phyloP scores from a whole-genome alignment of 192 early-diverging fungal species.

The Rhizoclosmatium globosum region DNA sequence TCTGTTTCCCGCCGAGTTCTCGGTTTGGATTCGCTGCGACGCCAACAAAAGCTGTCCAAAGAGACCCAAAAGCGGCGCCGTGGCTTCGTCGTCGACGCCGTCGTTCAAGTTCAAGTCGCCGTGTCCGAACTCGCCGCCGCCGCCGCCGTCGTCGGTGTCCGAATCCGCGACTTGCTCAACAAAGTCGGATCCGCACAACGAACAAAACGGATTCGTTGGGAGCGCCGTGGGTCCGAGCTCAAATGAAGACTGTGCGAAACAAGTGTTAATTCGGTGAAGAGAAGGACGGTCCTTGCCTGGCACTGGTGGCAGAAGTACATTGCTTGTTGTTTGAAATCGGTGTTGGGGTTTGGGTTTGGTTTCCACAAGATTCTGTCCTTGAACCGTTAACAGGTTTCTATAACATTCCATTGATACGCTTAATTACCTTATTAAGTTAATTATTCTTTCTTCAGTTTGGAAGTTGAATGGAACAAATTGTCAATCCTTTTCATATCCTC shows the following conservation, averaged over 20 bases:
- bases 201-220: background rate
- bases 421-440: no score
- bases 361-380: no score
- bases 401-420: no score
- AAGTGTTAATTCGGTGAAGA: background rate
- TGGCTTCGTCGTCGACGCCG: background rate
- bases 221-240: background rate
- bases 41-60: background rate
- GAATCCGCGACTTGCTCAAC: background rate
- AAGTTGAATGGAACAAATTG: no score
- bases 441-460: no score
- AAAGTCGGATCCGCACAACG: constrained; percentile 25
- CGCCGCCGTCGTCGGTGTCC: background rate
- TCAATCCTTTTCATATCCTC: no score
- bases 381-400: no score
- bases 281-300: background rate
- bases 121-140: background rate
- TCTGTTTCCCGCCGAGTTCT: background rate
- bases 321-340: no score
- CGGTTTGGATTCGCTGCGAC: background rate
- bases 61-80: background rate
- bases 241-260: background rate
- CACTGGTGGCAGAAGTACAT: constrained; percentile 20
- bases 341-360: no score
- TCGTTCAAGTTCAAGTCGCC: background rate